phyloP scores from a whole-genome alignment of 116 monocot species.

The Papilionanthe hybrid region DNA sequence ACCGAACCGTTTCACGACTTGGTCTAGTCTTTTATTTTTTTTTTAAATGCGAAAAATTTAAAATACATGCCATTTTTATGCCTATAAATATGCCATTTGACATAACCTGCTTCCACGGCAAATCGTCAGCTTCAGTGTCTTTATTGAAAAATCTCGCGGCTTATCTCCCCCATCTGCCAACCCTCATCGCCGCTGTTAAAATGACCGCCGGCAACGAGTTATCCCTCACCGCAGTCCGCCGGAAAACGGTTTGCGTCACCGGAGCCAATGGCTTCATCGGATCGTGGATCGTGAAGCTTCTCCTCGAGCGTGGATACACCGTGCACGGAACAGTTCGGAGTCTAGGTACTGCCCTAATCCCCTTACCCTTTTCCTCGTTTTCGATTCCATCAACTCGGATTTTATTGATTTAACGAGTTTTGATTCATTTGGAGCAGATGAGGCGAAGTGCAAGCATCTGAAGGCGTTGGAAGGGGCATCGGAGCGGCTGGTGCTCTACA shows the following conservation, averaged over 20 bases:
- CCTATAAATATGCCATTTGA: too few species aligned
- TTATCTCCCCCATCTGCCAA: too few species aligned
- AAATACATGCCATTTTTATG: too few species aligned
- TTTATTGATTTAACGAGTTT: neutral
- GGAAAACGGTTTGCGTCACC: constrained; percentile 69
- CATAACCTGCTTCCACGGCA: too few species aligned
- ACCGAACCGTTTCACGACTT: too few species aligned
- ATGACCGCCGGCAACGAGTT: constrained; percentile 13
- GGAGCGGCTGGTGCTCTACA: constrained; percentile 18
- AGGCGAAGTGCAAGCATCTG: constrained; percentile 21
- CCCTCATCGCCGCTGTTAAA: neutral
- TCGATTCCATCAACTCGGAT: neutral
- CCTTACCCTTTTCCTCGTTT: neutral
- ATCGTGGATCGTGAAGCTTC: constrained; percentile 77
- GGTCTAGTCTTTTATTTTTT: too few species aligned
- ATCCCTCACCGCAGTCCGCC: neutral
- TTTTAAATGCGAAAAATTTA: too few species aligned
- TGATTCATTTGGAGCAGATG: constrained; percentile 3
- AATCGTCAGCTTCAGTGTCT: too few species aligned
- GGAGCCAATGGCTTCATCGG: constrained; percentile 78
- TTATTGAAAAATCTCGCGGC: too few species aligned
- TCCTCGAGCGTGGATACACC: constrained; percentile 61
- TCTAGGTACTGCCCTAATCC: constrained; percentile 26
- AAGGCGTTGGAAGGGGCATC: constrained; percentile 17
- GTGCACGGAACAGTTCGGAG: constrained; percentile 70